Percentiles rank a stretch among this genome's conserved stretches.
Conservation (phyloP, 2,329 filamentous ascomycete species). For the Epicoccum sorghinum region DNA sequence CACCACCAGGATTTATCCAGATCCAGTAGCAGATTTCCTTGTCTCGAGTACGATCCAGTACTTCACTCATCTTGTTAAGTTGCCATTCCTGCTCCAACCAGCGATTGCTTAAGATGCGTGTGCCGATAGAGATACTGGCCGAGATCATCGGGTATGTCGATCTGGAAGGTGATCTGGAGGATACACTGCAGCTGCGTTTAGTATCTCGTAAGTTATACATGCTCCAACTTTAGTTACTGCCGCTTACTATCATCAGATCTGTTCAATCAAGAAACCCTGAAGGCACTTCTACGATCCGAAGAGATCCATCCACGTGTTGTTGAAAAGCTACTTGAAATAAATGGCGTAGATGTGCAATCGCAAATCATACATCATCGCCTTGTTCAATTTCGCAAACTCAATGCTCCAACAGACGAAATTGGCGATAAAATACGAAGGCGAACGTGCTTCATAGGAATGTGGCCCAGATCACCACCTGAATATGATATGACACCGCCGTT, state of each 20-base stretch:
- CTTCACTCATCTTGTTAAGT: background rate
- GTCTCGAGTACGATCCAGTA: background rate
- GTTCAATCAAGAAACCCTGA: background rate
- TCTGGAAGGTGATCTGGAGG: background rate
- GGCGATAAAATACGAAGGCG: background rate
- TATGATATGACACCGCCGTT: background rate
- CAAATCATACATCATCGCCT: background rate
- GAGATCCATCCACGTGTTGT: background rate
- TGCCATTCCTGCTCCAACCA: background rate
- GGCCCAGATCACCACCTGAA: background rate
- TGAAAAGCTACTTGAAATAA: background rate
- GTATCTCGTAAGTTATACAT: background rate
- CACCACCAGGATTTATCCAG: background rate
- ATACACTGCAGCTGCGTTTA: background rate
- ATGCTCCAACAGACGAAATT: background rate
- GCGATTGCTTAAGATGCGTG: background rate
- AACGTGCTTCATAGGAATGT: background rate
- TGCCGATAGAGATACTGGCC: background rate
- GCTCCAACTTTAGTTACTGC: background rate
- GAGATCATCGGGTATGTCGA: background rate
- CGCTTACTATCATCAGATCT: background rate
- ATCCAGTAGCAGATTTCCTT: background rate
- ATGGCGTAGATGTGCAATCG: background rate
- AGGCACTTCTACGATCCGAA: background rate
- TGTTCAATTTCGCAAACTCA: background rate